Percentiles rank a stretch among this genome's conserved stretches.
phyloP scores from a whole-genome alignment of 139 green algal genomes.

The Ettlia oleoabundans region DNA sequence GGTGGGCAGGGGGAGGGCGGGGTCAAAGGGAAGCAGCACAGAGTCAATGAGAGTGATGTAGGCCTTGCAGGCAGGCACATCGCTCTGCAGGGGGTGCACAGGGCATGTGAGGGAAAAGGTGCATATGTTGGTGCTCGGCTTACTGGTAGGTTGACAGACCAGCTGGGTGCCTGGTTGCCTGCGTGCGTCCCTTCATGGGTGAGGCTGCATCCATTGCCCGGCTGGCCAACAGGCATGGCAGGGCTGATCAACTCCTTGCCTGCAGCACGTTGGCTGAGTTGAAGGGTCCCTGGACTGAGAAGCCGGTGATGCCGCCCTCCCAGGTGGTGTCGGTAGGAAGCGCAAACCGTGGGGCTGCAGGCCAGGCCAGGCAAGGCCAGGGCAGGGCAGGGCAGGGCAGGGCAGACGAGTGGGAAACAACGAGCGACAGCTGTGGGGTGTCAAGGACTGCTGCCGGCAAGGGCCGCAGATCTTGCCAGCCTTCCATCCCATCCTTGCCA shows the following conservation, averaged over 20 bases:
- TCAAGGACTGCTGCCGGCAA: too few species aligned
- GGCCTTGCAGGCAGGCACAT: conserved; percentile 47
- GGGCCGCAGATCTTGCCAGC: too few species aligned
- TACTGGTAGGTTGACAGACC: too few species aligned
- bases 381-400: neutral
- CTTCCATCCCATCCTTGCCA: too few species aligned
- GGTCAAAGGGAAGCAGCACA: conserved; percentile 49
- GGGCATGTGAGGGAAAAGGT: neutral
- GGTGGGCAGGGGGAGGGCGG: neutral
- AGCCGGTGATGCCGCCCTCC: conserved; percentile 39
- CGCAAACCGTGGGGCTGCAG: conserved; percentile 4
- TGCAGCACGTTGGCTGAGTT: conserved; percentile 45
- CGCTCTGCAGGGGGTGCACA: conserved; percentile 16
- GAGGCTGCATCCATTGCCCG: too few species aligned
- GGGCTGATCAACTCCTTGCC: too few species aligned
- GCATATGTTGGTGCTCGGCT: too few species aligned
- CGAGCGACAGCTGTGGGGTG: too few species aligned
- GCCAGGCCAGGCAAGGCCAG: neutral
- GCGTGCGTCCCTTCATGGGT: too few species aligned
- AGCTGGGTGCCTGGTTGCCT: too few species aligned
- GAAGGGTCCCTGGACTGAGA: conserved; percentile 20
- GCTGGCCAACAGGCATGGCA: too few species aligned
- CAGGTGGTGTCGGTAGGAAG: conserved; percentile 26
- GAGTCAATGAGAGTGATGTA: conserved; percentile 48
- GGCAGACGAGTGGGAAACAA: neutral